Percentiles rank a stretch among this genome's conserved stretches.
phyloP scores from a whole-genome alignment of 2,329 filamentous ascomycete genomes.

The Aspergillus brunneoviolaceus region DNA sequence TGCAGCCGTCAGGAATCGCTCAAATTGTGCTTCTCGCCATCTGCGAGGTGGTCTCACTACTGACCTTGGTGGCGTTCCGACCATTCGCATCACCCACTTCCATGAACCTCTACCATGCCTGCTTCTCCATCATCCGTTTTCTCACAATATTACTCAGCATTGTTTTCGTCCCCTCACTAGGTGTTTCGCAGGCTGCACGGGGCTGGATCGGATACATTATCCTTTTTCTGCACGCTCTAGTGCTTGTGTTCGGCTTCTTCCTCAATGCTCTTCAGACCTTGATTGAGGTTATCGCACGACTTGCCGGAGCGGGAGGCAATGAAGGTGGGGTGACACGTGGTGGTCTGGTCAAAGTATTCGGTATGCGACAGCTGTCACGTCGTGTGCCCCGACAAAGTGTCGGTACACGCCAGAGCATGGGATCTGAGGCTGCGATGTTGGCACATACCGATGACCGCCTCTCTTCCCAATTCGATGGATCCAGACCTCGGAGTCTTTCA shows the following conservation, averaged over 20 bases:
- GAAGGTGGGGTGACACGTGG: slow-evolving; percentile 69
- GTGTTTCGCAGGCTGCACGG: slow-evolving; percentile 73
- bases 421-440: slow-evolving; percentile 80
- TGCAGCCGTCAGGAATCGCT: slow-evolving; percentile 88
- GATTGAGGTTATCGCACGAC: slow-evolving; percentile 79
- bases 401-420: slow-evolving; percentile 73
- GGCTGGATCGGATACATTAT: slow-evolving; percentile 97
- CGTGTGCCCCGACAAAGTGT: slow-evolving; percentile 64
- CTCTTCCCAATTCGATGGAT: slow-evolving; percentile 53
- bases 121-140: slow-evolving; percentile 77
- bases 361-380: slow-evolving; percentile 81
- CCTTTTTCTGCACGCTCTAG: slow-evolving; percentile 77
- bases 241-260: slow-evolving; percentile 88
- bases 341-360: slow-evolving; percentile 81
- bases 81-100: slow-evolving; percentile 89
- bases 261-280: slow-evolving; percentile 88
- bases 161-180: slow-evolving; percentile 80
- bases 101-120: slow-evolving; percentile 93
- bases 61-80: slow-evolving; percentile 84
- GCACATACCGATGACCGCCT: slow-evolving; percentile 66
- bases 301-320: slow-evolving; percentile 79
- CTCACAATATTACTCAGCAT: slow-evolving; percentile 73
- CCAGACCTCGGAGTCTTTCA: slow-evolving; percentile 59
- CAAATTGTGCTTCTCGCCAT: slow-evolving; percentile 91
- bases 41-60: slow-evolving; percentile 85